These are phyloP conservation scores for Cubamyces lactineus DNA, from an alignment of 768 basidiomycete genomes.

Conservation along the genomic window DNA sequence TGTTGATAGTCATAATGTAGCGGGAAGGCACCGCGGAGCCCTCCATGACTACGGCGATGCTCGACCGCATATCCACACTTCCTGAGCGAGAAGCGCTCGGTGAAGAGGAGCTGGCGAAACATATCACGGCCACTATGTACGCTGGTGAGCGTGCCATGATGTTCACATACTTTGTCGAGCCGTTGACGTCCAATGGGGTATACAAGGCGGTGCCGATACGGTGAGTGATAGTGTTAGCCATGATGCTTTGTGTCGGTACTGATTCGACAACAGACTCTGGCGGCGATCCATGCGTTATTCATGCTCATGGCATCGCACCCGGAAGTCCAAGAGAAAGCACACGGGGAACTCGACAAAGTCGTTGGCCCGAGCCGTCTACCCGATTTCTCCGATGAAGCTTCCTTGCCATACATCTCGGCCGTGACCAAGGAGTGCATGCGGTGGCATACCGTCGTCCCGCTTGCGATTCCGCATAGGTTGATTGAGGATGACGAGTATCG, in stretches of 20 bases:
- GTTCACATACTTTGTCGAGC: too few relatives aligned
- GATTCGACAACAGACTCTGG: constrained; percentile 23
- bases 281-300: constrained; percentile 28
- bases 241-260: not conserved
- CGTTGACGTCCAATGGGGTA: not conserved
- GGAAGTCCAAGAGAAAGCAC: constrained; percentile 30
- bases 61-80: not conserved
- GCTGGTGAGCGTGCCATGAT: constrained; percentile 3
- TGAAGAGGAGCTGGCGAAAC: not conserved
- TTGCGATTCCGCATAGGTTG: constrained; percentile 19
- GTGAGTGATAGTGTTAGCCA: not conserved
- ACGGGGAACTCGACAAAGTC: constrained; percentile 33
- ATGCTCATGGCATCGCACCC: constrained; percentile 33
- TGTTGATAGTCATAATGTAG: not conserved
- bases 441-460: constrained; percentile 25
- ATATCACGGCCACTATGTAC: constrained; percentile 13
- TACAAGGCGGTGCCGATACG: constrained; percentile 14
- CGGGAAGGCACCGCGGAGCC: not conserved
- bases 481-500: constrained; percentile 34
- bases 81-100: not conserved
- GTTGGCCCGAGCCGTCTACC: constrained; percentile 23
- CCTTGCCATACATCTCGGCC: constrained; percentile 31
- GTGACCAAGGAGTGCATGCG: constrained; percentile 29
- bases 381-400: constrained; percentile 8
- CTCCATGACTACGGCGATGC: constrained; percentile 8